Evolutionary conservation across 2,329 filamentous ascomycete species (phyloP).

Genomic region (Ceratocystis diversiconidia): DNA sequence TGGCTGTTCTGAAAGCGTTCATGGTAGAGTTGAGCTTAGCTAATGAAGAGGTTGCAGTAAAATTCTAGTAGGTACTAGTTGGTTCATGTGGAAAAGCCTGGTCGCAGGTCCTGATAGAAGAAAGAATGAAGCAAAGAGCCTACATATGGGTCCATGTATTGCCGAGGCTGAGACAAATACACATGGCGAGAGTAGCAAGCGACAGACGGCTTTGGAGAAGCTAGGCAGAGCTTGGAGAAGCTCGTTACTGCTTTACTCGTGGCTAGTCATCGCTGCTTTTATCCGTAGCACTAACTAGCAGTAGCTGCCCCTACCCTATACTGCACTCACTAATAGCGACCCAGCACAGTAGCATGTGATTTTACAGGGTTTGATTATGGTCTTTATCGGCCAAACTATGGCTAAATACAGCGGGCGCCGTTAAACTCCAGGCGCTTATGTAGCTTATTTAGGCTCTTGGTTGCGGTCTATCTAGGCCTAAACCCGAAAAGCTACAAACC

Average conservation of each 20-base stretch:
- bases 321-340: not conserved
- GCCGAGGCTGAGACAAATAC: not conserved
- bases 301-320: too few species aligned
- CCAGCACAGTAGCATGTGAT: not conserved
- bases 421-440: too few species aligned
- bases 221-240: not conserved
- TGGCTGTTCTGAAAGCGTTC: not conserved
- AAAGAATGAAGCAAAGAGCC: not conserved
- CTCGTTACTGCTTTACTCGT: not conserved
- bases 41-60: not conserved
- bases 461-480: too few species aligned
- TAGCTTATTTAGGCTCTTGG: too few species aligned
- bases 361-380: not conserved
- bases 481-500: too few species aligned
- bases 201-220: not conserved
- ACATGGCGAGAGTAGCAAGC: not conserved
- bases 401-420: not conserved
- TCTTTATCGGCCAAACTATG: not conserved
- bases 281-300: not conserved
- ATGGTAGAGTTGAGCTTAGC: not conserved
- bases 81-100: too few species aligned
- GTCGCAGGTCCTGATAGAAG: not conserved
- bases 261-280: not conserved
- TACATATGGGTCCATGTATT: not conserved
- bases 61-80: too few species aligned